These are phyloP conservation scores for Camellia sinensis DNA, from an alignment of 148 eudicot genomes.

Conservation along the genomic window DNA sequence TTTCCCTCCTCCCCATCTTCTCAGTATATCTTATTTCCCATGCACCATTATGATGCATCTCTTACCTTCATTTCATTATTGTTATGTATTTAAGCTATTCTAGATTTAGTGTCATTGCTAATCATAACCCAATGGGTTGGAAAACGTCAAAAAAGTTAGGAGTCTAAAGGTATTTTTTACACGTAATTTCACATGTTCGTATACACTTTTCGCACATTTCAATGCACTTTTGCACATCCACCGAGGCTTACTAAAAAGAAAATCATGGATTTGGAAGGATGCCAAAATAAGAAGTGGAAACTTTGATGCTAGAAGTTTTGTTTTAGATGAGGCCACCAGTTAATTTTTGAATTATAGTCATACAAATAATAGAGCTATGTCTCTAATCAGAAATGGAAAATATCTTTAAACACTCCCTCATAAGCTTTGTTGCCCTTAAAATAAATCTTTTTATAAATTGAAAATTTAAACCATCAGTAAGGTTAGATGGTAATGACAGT, in stretches of 20 bases:
- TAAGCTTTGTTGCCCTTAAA: conserved; percentile 4
- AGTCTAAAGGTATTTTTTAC: too few species aligned
- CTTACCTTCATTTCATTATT: not conserved
- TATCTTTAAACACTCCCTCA: not conserved
- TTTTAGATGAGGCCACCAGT: conserved; percentile 1
- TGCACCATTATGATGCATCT: not conserved
- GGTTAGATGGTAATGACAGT: too few species aligned
- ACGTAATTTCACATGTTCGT: too few species aligned
- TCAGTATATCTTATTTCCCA: conserved; percentile 6
- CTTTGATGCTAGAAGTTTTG: not conserved
- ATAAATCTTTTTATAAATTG: not conserved
- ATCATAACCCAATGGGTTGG: too few species aligned
- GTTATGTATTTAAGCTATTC: not conserved
- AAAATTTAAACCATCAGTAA: not conserved
- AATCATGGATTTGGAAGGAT: not conserved
- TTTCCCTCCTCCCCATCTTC: not conserved
- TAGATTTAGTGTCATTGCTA: too few species aligned
- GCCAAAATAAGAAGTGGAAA: not conserved
- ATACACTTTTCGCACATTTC: too few species aligned
- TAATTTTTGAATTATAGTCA: not conserved
- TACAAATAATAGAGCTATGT: not conserved
- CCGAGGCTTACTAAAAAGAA: not conserved
- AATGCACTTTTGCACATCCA: too few species aligned
- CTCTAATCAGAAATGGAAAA: not conserved
- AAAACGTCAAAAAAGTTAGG: too few species aligned